Evolutionary conservation across 345 rosid genomes (phyloP).

Genomic region (Punica granatum): DNA sequence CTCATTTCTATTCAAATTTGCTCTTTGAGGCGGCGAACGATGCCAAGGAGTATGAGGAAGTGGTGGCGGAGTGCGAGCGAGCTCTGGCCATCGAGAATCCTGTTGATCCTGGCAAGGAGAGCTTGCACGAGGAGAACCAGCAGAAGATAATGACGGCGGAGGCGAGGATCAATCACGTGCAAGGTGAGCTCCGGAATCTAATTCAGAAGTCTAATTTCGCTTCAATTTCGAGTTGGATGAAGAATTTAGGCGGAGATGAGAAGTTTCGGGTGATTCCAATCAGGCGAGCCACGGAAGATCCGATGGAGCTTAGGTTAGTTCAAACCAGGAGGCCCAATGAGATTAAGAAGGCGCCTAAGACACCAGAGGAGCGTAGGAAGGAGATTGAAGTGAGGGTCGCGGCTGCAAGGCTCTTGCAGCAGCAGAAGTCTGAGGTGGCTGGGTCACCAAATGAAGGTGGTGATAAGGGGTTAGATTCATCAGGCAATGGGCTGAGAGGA

Average conservation of each 20-base stretch:
- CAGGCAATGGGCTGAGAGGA: conserved; percentile 46
- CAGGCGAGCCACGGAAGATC: conserved; percentile 71
- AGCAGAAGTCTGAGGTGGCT: conserved; percentile 47
- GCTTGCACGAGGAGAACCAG: conserved; percentile 78
- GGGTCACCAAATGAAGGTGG: conserved; percentile 29
- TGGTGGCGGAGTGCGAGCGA: conserved; percentile 70
- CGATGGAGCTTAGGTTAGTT: conserved; percentile 70
- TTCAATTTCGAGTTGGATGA: conserved; percentile 80
- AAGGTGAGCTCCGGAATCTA: conserved; percentile 60
- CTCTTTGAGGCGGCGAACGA: conserved; percentile 77
- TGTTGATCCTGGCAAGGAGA: conserved; percentile 83
- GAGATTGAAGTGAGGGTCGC: conserved; percentile 97
- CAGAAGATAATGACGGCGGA: conserved; percentile 61
- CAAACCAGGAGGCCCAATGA: conserved; percentile 82
- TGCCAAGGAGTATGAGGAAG: conserved; percentile 77
- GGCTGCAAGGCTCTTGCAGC: conserved; percentile 82
- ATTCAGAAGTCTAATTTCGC: conserved; percentile 67
- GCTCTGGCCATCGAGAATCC: conserved; percentile 71
- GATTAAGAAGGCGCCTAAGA: conserved; percentile 87
- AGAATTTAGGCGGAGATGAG: conserved; percentile 81
- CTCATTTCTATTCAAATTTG: conserved; percentile 79
- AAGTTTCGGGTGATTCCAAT: conserved; percentile 65
- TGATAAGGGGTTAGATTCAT: conserved; percentile 39
- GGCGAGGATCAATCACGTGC: conserved; percentile 72
- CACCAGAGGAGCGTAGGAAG: conserved; percentile 82